phyloP scores from a whole-genome alignment of 306 rosid genomes.

The Macrotyloma uniflorum region DNA sequence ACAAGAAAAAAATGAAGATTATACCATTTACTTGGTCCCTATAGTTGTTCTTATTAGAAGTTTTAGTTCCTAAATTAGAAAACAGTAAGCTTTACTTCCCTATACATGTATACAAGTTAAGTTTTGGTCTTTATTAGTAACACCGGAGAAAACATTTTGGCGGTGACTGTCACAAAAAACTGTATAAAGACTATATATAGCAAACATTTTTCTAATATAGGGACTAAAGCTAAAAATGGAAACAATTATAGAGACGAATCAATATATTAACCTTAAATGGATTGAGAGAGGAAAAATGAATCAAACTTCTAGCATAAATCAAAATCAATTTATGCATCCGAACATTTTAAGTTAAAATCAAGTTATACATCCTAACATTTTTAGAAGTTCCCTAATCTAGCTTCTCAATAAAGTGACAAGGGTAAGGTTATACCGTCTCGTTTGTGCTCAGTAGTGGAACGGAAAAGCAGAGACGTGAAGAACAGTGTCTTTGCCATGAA shows the following conservation, averaged over 20 bases:
- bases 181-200: background rate
- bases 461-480: constrained; percentile 75
- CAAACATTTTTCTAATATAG: background rate
- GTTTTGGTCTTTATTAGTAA: background rate
- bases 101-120: background rate
- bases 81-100: background rate
- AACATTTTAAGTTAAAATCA: background rate
- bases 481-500: constrained; percentile 84
- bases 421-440: constrained; percentile 58
- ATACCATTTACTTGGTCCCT: background rate
- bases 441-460: constrained; percentile 76
- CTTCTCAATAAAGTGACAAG: background rate
- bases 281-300: background rate
- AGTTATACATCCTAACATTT: background rate
- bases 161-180: background rate
- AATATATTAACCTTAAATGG: background rate
- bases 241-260: background rate
- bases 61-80: background rate
- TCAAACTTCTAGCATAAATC: background rate
- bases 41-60: background rate
- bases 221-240: background rate
- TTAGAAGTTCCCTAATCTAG: background rate
- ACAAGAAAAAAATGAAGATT: constrained; percentile 4
- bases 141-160: background rate
- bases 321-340: background rate